Base-by-base conservation (phyloP, 139 green algal genomes). In the Chlorella vulgaris region DNA sequence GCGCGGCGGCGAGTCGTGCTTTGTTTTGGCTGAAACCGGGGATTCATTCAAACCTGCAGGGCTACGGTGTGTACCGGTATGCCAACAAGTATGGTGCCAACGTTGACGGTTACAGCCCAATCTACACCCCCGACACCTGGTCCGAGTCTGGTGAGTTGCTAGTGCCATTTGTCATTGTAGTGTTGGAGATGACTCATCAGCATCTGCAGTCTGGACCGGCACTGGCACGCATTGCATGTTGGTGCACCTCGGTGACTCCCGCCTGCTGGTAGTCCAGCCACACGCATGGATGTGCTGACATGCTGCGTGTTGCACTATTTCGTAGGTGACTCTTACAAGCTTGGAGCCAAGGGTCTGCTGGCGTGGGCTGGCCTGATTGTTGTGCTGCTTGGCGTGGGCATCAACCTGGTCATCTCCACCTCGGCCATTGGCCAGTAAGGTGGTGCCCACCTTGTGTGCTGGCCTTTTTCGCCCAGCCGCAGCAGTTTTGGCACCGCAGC, bases 111-210 rank as follows among this genome's bases (percentile, higher is more conserved):
- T 98, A 98, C 94, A 96, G 91, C 36, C 95, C 95, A 42, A 98
- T 98, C 91, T 98, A 97, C 91, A 98, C 95, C 71, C 95, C 95
- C n/a, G 95, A 98, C 88, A 90, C 89, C 70, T 98, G 95, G 95
- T 92, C 93, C 15, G 91, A 95, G 84, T 87, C 67, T 29, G 69
- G 69, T 74, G 67, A 74, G 67, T 31, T 18, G 5, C 35, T 53
- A 1, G 55, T n/a, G 5, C 22, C n/a, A 21, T 65, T 10, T 55
- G 47, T 55, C 47, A 55, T 10, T 10, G 15, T 15, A 55, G 15
- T 10, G 15, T 10, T 55, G 47, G 13, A 55, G 15, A 15, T 55
- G 10, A 24, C 47, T 10, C 10, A 55, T 15, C 47, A 24, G 47
- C 15, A 10, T 10, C 47, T 55, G 15, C 47, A 55, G 47, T 15